phyloP scores from a whole-genome alignment of 768 basidiomycete genomes.

The Termitomyces sp. region DNA sequence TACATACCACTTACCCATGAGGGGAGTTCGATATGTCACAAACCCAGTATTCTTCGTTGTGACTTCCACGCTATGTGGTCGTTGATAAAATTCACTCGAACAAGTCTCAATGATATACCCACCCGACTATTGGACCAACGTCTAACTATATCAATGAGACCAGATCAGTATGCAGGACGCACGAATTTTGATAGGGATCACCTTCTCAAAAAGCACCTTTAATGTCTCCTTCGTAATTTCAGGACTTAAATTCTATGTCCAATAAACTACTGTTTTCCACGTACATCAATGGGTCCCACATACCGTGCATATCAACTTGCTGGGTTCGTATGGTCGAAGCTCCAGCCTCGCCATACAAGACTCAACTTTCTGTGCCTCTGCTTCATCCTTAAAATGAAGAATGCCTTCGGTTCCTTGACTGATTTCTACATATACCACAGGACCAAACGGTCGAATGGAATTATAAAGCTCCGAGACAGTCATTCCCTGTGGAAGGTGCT shows the following conservation, averaged over 20 bases:
- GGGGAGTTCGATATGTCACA: neutral
- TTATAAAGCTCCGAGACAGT: neutral
- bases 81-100: neutral
- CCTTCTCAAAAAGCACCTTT: neutral
- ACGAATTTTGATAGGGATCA: neutral
- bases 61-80: neutral
- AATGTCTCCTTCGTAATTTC: neutral
- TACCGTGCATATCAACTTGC: neutral
- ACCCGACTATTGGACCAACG: neutral
- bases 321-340: neutral
- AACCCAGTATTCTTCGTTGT: neutral
- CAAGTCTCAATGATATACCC: neutral
- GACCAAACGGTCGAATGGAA: constrained; percentile 1
- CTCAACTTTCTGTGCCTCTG: neutral
- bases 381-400: constrained; percentile 4
- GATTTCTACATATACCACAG: constrained; percentile 5
- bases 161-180: neutral
- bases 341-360: neutral
- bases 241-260: neutral
- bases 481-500: neutral
- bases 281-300: neutral
- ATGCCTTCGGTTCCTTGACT: neutral
- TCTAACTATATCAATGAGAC: neutral
- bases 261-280: neutral
- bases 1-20: neutral